Evolutionary conservation across 148 eudicot genomes (phyloP), one percentile per base, ranked within the genome.

Genomic region (Chenopodium berlandieri): DNA sequence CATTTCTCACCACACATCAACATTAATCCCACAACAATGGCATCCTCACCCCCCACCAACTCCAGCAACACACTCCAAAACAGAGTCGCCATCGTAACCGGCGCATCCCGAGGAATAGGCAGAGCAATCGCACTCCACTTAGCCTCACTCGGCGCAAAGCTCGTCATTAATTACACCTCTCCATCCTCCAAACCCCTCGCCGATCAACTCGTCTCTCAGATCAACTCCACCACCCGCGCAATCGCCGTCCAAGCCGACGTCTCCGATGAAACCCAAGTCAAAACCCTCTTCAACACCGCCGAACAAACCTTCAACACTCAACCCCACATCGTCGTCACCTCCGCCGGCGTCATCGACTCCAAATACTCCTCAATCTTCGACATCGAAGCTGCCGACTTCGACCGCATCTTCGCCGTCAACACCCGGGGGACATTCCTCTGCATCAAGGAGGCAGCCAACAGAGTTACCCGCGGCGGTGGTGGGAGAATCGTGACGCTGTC

Each of bases 61-160:
- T 9, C 56, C 56, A 1, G 2, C 88, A 44, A 4, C 77, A 70
- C 10, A 77, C 88, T 87, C 48, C 79, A 74, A 12, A 82, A 81
- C 74, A 69, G 90, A 27, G 84, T 87, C 32, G 90, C 91, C 32
- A 86, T 89, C 4, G 83, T 90, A 10, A 90, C 89, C 70, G 90
- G 92, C 74, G 86, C 85, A 0, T 88, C 92, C 9, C 90, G 90
- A 1, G 92, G 92, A 10, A 88, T 90, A 11, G 92, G 92, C 4
- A 72, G 79, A 3, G 85, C 56, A 56, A 85, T 88, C 32, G 83
- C 87, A 2, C 79, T 87, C 82, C 92, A 90, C 79, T 83, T 90
- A 30, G 79, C 82, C 14, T 76, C 89, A 40, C 44, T 40, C 44
- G 92, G 92, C 40, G 92, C 91, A 27, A 86, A 85, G 9, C 70